Percentiles rank a stretch among this genome's conserved stretches.
Evolutionary conservation across 495 filamentous ascomycete species (phyloP).

Genomic region (Tuber microsphaerosporum): DNA sequence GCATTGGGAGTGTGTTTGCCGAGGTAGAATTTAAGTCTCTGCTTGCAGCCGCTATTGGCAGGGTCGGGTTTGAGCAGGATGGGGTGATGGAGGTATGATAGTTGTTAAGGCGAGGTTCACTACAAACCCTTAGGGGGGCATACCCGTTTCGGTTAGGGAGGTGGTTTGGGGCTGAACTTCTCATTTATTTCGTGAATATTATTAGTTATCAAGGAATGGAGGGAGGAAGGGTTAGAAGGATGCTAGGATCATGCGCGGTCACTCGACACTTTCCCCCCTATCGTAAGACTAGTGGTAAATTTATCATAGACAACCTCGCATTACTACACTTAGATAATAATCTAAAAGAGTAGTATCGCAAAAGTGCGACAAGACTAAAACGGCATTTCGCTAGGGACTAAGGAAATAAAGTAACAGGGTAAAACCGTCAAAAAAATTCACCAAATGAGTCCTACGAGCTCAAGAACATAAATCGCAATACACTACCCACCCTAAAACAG

Average conservation of each 20-base stretch:
- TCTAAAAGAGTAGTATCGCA: no score
- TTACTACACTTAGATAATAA: no score
- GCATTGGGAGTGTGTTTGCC: conserved; percentile 53
- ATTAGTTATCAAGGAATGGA: no score
- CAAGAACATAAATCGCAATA: neutral
- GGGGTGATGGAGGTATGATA: conserved; percentile 43
- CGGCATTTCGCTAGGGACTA: neutral
- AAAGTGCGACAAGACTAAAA: no score
- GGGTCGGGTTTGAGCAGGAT: conserved; percentile 53
- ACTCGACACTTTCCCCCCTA: no score
- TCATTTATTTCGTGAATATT: no score
- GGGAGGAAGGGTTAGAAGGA: no score
- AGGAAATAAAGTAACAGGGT: neutral
- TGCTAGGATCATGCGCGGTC: no score
- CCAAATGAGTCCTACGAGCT: neutral
- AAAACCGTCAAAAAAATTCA: neutral
- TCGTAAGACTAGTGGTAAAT: no score
- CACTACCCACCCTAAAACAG: no score
- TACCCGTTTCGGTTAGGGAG: neutral
- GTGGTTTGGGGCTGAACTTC: no score
- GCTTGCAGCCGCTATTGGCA: conserved; percentile 55
- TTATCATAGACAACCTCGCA: no score
- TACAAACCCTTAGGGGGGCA: neutral
- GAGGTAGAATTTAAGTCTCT: conserved; percentile 60
- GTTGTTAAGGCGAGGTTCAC: neutral